Evolutionary conservation across 2,329 filamentous ascomycete genomes (phyloP).

Genomic region (Neonectria hederae): DNA sequence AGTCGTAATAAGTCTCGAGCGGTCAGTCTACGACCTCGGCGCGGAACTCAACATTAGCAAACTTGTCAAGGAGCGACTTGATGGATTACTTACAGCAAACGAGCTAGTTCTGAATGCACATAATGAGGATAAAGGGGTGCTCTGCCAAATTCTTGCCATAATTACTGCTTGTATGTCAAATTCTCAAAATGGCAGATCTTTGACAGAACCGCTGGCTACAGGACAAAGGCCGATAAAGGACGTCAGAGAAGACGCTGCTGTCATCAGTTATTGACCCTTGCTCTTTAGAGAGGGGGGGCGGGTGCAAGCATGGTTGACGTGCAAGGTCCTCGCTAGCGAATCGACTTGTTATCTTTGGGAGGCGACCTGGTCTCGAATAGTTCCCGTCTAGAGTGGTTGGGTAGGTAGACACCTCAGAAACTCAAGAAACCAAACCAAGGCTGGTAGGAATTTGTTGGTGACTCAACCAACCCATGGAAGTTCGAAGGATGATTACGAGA

Average conservation of each 20-base stretch:
- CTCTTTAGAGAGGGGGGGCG: conserved; percentile 52
- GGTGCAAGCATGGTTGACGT: conserved; percentile 78
- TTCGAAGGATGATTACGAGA: background rate
- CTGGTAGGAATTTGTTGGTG: conserved; percentile 2
- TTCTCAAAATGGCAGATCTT: conserved; percentile 75
- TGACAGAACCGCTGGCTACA: conserved; percentile 80
- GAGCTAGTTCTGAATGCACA: conserved; percentile 84
- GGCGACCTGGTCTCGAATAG: conserved; percentile 40
- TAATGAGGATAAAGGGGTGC: conserved; percentile 86
- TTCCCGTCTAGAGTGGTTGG: background rate
- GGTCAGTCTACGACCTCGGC: conserved; percentile 96
- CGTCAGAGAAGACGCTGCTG: conserved; percentile 85
- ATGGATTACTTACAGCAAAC: conserved; percentile 79
- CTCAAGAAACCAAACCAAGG: conserved; percentile 3
- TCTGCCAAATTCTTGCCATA: conserved; percentile 79
- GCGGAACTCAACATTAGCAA: conserved; percentile 76
- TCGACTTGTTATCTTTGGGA: conserved; percentile 44
- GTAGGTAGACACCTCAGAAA: conserved; percentile 18
- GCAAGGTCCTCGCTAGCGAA: conserved; percentile 84
- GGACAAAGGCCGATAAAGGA: conserved; percentile 87
- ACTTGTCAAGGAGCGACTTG: conserved; percentile 70
- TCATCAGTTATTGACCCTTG: conserved; percentile 73
- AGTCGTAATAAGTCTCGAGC: conserved; percentile 80
- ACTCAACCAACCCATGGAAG: conserved; percentile 15
- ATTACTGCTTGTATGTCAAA: conserved; percentile 77